phyloP scores from a whole-genome alignment of 495 filamentous ascomycete species.

The Glonium stellatum region DNA sequence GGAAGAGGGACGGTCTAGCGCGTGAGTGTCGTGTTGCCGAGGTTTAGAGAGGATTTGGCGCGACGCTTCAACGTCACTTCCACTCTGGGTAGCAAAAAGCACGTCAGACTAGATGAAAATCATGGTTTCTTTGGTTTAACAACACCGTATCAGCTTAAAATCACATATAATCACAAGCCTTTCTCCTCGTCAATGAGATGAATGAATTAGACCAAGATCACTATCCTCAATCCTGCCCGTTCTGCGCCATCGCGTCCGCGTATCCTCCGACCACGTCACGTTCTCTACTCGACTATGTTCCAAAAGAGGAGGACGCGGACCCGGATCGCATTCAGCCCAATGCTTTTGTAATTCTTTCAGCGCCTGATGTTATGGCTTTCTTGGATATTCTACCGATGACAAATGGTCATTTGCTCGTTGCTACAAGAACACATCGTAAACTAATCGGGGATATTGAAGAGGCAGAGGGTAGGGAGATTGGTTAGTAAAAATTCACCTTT shows the following conservation, averaged over 20 bases:
- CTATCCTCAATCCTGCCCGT: conserved; percentile 46
- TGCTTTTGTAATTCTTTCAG: conserved; percentile 63
- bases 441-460: conserved; percentile 64
- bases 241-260: conserved; percentile 55
- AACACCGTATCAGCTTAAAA: no score
- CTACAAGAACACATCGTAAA: conserved; percentile 60
- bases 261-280: conserved; percentile 31
- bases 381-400: conserved; percentile 85
- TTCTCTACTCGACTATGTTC: conserved; percentile 34
- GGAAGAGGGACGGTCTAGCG: not conserved
- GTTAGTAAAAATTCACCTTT: conserved; percentile 8
- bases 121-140: no score
- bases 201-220: conserved; percentile 18
- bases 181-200: not conserved
- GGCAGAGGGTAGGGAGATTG: conserved; percentile 52
- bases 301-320: conserved; percentile 17
- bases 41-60: no score
- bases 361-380: conserved; percentile 68
- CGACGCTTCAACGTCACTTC: no score
- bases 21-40: no score
- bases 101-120: no score
- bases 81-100: no score
- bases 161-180: not conserved
- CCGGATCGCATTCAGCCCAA: conserved; percentile 26
- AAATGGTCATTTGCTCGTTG: conserved; percentile 69